Evolutionary conservation across 176 grass and related monocot genomes (phyloP), one percentile per base, ranked within the genome.

Genomic region (Pharus latifolius): DNA sequence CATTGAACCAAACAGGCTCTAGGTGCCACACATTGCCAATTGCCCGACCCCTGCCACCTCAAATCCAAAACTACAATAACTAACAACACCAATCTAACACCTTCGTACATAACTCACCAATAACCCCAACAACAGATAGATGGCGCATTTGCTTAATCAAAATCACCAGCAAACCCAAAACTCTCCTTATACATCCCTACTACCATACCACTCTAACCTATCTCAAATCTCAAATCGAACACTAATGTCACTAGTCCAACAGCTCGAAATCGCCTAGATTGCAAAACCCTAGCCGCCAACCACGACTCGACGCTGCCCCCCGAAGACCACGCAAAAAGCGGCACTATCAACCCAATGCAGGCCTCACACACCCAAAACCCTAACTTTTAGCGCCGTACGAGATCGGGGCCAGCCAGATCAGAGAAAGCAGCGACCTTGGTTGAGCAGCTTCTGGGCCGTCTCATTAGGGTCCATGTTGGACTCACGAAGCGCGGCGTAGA

Each of bases 381-480:
- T 70, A 85, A 76, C 8, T 63, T 6, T 28, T 2, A 47, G 35
- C 37, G 63, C 7, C 18, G 32, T n/a, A 41, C 26, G 74, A 84
- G 67, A 64, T 79, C 52, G 56, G 55, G 17, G 62, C 5, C 24
- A 25, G 19, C 11, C 59, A 72, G 79, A 75, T 78, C 65, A 60
- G 60, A 22, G 15, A 53, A 47, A 59, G 0, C 10, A 48, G 18
- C 15, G 7, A 93, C 94, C 94, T 83, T 93, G 94, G 56, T 88
- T 80, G 23, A 98, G 94, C 57, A 98, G 86, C 53, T 78, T 93
- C 84, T 98, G 89, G 17, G 89, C 68, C 66, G 94, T 89, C 84
- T 98, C 89, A 51, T 93, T 87, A 48, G 89, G 89, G 78, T 98
- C 87, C 89, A 93, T 98, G 78, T 90, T 85, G 65, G 89, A 90